Evolutionary conservation across 164 flowering plant genomes (phyloP).

Genomic region (Aristolochia contorta): DNA sequence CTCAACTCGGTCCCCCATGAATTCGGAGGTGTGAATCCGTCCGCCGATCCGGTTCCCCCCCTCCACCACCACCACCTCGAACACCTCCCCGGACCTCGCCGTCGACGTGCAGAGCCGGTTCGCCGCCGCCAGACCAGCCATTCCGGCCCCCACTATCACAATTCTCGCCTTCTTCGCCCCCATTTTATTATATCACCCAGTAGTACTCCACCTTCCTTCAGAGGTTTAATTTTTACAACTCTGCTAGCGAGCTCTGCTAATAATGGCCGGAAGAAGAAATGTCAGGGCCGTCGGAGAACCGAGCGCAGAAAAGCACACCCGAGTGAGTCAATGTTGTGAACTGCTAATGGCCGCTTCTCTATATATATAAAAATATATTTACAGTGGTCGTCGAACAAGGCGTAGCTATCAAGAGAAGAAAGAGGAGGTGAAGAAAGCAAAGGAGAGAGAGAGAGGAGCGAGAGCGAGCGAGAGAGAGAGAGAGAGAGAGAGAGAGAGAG

Average conservation of each 20-base stretch:
- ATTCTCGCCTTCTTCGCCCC: conserved; percentile 68
- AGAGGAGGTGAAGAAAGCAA: not conserved
- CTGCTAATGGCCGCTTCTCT: too few relatives aligned
- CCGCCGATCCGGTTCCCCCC: conserved; percentile 88
- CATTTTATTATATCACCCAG: too few relatives aligned
- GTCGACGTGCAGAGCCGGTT: conserved; percentile 59
- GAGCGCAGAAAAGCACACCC: too few relatives aligned
- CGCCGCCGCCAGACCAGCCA: conserved; percentile 93
- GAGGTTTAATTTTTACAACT: too few relatives aligned
- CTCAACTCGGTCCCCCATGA: conserved; percentile 69
- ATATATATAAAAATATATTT: too few relatives aligned
- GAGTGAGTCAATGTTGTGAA: too few relatives aligned
- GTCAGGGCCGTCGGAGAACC: too few relatives aligned
- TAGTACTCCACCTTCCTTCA: too few relatives aligned
- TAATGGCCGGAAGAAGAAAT: too few relatives aligned
- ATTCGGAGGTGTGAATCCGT: conserved; percentile 61
- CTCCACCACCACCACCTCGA: conserved; percentile 70
- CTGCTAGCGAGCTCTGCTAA: too few relatives aligned
- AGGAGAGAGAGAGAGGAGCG: not conserved
- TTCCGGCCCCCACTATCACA: conserved; percentile 86
- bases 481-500: not conserved
- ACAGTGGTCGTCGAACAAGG: too few relatives aligned
- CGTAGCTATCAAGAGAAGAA: not conserved
- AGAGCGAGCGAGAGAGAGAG: not conserved
- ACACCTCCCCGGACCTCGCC: conserved; percentile 23